These are phyloP conservation scores for Aspergillus costaricaensis DNA, from an alignment of 2,329 filamentous ascomycete species.

Conservation along the genomic window DNA sequence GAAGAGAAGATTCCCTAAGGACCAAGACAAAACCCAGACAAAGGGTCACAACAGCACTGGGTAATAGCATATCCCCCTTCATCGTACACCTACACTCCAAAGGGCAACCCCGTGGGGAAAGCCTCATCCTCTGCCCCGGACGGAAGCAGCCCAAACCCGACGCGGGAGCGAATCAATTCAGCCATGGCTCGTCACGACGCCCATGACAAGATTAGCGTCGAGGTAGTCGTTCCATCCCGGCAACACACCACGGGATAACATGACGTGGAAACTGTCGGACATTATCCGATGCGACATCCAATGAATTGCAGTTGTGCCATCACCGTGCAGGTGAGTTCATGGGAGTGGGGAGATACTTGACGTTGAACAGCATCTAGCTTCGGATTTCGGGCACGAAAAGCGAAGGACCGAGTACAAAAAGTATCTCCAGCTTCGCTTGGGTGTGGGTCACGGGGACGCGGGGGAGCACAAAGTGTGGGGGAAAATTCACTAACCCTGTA, in stretches of 20 bases:
- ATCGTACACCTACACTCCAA: neutral
- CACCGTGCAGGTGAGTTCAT: neutral
- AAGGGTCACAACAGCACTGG: neutral
- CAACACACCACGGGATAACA: neutral
- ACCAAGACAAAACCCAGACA: neutral
- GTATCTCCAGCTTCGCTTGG: neutral
- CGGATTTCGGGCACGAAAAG: conserved; percentile 26
- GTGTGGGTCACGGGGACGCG: neutral
- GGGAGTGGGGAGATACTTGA: conserved; percentile 4
- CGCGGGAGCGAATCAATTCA: conserved; percentile 1
- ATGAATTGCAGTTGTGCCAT: conserved; percentile 13
- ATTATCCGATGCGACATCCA: conserved; percentile 23
- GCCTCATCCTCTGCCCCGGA: conserved; percentile 22
- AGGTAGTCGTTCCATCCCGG: neutral
- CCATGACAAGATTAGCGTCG: neutral
- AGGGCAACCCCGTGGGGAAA: conserved; percentile 30
- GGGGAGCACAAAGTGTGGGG: neutral
- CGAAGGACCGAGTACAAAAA: conserved; percentile 5
- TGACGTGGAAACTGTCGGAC: conserved; percentile 15
- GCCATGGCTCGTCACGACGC: neutral
- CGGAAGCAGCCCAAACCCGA: conserved; percentile 17
- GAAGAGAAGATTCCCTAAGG: neutral
- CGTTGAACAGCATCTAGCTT: conserved; percentile 15
- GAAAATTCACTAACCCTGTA: neutral
- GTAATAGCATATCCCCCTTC: neutral